A percentile compares a stretch with the other conserved stretches of the same genome.
Evolutionary conservation across 345 rosid genomes (phyloP).

Genomic region (Xanthoceras sorbifolium): DNA sequence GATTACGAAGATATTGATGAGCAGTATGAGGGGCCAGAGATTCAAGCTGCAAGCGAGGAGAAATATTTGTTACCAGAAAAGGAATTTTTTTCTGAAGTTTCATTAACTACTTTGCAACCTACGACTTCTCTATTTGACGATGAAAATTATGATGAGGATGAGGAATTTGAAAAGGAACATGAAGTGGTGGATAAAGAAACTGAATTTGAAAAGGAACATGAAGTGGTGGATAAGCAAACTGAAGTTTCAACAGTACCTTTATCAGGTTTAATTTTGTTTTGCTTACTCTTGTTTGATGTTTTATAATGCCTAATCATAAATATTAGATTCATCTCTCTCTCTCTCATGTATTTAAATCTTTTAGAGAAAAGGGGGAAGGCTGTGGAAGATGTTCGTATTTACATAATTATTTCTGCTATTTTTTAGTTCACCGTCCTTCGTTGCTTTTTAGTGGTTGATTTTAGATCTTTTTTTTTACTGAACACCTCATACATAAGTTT

Average conservation of each 20-base stretch:
- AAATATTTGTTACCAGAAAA: constrained; percentile 74
- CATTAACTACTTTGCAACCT: constrained; percentile 46
- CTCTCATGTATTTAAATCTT: background rate
- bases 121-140: constrained; percentile 68
- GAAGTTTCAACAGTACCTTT: constrained; percentile 38
- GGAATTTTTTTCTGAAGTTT: constrained; percentile 57
- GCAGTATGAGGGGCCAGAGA: constrained; percentile 92
- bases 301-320: background rate
- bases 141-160: constrained; percentile 96
- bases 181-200: constrained; percentile 43
- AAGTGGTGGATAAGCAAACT: constrained; percentile 41
- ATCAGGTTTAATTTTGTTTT: constrained; percentile 42
- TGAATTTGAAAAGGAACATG: constrained; percentile 55
- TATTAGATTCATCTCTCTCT: background rate
- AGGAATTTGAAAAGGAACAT: constrained; percentile 59
- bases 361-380: too few species aligned
- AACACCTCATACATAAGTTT: background rate
- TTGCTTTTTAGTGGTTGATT: background rate
- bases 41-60: constrained; percentile 76
- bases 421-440: background rate
- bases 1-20: constrained; percentile 97
- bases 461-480: background rate
- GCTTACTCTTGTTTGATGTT: background rate
- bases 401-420: background rate
- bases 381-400: too few species aligned